phyloP scores from a whole-genome alignment of 2,329 filamentous ascomycete genomes.

The Ceratocystis diversiconidia region DNA sequence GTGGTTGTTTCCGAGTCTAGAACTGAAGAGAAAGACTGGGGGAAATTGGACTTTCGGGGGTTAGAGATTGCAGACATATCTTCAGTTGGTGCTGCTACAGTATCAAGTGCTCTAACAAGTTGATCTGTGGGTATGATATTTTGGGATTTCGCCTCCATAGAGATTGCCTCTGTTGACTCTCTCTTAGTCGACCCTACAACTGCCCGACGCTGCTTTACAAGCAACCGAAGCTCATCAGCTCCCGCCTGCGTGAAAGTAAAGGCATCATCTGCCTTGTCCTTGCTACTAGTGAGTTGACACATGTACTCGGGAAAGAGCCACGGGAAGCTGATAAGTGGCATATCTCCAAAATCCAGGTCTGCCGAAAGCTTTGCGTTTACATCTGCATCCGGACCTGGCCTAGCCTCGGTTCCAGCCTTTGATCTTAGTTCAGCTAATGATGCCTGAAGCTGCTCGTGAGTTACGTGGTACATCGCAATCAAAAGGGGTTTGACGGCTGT shows the following conservation, averaged over 20 bases:
- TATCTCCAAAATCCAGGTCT: conserved; percentile 24
- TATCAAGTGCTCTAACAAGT: no score
- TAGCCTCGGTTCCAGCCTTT: background rate
- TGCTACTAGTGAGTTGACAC: conserved; percentile 46
- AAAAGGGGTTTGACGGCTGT: conserved; percentile 56
- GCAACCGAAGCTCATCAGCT: background rate
- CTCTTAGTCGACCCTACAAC: background rate
- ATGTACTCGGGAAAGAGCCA: conserved; percentile 74
- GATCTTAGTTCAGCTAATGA: background rate
- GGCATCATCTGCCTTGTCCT: conserved; percentile 16
- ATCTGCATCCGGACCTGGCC: background rate
- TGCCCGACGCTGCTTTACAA: background rate
- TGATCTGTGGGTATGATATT: no score
- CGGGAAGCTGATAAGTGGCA: conserved; percentile 84
- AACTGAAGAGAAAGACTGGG: no score
- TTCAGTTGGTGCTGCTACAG: no score
- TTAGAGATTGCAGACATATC: no score
- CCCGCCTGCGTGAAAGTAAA: conserved; percentile 1
- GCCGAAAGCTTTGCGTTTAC: no score
- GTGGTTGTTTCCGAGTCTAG: background rate
- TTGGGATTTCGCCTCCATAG: no score
- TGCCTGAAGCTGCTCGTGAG: conserved; percentile 48
- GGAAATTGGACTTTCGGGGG: no score
- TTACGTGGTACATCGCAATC: conserved; percentile 78
- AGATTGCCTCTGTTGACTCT: no score